Conservation (phyloP, 1,284 basidiomycete genomes). For the Mrakiaceae sp. region DNA sequence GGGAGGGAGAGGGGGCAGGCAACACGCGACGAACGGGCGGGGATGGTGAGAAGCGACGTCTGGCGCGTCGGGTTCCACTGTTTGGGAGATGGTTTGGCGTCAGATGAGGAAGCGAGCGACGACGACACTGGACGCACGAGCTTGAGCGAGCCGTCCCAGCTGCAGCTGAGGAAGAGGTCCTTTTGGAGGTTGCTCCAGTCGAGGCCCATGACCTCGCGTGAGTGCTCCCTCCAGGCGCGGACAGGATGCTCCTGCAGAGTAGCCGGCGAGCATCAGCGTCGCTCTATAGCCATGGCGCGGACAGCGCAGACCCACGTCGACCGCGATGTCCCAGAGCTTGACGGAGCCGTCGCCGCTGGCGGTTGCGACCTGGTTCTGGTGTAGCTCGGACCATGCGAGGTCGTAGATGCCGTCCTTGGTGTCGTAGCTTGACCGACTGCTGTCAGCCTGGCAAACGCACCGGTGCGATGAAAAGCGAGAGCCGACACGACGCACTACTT, state of each 20-base stretch:
- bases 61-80: conserved; percentile 80
- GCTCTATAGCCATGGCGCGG: too few relatives aligned
- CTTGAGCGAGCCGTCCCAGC: conserved; percentile 88
- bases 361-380: conserved; percentile 87
- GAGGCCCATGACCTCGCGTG: conserved; percentile 82
- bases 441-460: too few relatives aligned
- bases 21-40: conserved; percentile 38
- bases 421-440: conserved; percentile 53
- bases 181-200: conserved; percentile 97
- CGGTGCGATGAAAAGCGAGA: conserved; percentile 4
- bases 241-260: conserved; percentile 46
- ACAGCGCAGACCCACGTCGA: conserved; percentile 51
- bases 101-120: not conserved
- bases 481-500: conserved; percentile 45
- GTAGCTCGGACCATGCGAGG: conserved; percentile 80
- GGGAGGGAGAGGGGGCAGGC: not conserved
- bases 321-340: conserved; percentile 78
- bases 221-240: conserved; percentile 85
- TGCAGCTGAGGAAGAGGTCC: conserved; percentile 72
- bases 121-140: conserved; percentile 46
- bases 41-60: conserved; percentile 64
- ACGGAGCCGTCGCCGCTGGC: conserved; percentile 86
- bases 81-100: not conserved
- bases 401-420: conserved; percentile 91
- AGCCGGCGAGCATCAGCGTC: too few relatives aligned